Base-by-base conservation (phyloP, 352 stramenopile genomes). In the Pythium myriotylum region DNA sequence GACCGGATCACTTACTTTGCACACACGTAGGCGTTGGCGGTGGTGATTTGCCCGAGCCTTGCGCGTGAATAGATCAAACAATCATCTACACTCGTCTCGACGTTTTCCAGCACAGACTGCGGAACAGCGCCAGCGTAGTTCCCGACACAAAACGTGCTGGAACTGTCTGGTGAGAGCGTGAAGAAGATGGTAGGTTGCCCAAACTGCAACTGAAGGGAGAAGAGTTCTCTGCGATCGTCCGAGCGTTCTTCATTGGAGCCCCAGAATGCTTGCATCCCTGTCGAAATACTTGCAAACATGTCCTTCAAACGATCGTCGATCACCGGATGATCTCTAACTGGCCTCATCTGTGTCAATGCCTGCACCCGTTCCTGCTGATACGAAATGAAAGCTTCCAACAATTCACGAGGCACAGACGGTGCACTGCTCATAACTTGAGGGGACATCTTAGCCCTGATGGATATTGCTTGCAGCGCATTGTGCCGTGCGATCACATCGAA, bases 401-500 rank as follows among this genome's bases (percentile, higher is more conserved):
- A 39, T 32, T 59, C 52, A 10, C 52, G 37, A 24, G 22, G 23
- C 5, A 59, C 39, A n/a, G 20, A 13, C 16, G 9, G 22, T 10
- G n/a, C 39, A n/a, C 17, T 40, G 7, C 23, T 5, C 53, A 52
- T 50, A 3, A 19, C 5, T 29, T 17, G 8, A n/a, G 53, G 53
- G 12, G 22, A 45, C 53, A 60, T 52, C 19, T 60, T 60, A 9
- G 24, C 53, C 27, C 43, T 60, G 24, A 60, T 29, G 17, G 13
- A 22, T 2, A 60, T 32, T 8, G 53, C 53, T 17, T 52, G 33
- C 2, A 60, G 12, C 13, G 40, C 23, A n/a, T 47, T 51, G 26
- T 60, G 53, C 14, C 53, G 4, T 1, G 41, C 53, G 42, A 60
- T 52, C 10, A 60, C 41, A 52, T 51, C 53, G n/a, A 60, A 60